phyloP scores from a whole-genome alignment of 768 basidiomycete species.

The Termitomyces eurrhizus region DNA sequence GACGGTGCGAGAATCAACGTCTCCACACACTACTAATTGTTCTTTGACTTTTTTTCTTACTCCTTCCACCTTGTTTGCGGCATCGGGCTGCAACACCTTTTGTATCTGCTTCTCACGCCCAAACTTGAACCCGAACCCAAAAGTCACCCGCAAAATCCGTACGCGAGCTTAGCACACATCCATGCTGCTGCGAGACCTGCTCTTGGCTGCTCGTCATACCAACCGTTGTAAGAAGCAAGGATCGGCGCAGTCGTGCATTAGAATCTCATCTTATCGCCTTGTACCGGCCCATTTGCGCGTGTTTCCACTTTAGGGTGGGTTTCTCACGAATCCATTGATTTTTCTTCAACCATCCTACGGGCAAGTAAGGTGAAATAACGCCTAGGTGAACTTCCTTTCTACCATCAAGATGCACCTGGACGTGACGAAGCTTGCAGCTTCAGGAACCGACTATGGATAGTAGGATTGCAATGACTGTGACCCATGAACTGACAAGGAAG shows the following conservation, averaged over 20 bases:
- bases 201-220: conserved; percentile 71
- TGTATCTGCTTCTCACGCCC: conserved; percentile 68
- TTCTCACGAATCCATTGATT: too few relatives aligned
- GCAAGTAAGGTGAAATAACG: too few relatives aligned
- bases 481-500: not conserved
- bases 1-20: conserved; percentile 31
- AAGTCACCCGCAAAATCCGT: conserved; percentile 83
- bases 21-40: not conserved
- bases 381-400: not conserved
- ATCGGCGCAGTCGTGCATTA: conserved; percentile 60
- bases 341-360: too few relatives aligned
- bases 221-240: conserved; percentile 81
- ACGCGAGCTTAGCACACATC: conserved; percentile 92
- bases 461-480: not conserved
- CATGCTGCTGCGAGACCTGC: conserved; percentile 87
- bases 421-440: not conserved
- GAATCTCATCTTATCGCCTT: too few relatives aligned
- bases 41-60: not conserved
- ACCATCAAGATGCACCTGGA: not conserved
- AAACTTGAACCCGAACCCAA: conserved; percentile 92
- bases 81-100: not conserved
- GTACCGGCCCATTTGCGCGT: too few relatives aligned
- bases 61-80: not conserved
- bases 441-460: not conserved
- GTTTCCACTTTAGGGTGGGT: too few relatives aligned